These are phyloP conservation scores for Tylopilus vinaceipallidus DNA, from an alignment of 768 basidiomycete genomes.

Conservation along the genomic window DNA sequence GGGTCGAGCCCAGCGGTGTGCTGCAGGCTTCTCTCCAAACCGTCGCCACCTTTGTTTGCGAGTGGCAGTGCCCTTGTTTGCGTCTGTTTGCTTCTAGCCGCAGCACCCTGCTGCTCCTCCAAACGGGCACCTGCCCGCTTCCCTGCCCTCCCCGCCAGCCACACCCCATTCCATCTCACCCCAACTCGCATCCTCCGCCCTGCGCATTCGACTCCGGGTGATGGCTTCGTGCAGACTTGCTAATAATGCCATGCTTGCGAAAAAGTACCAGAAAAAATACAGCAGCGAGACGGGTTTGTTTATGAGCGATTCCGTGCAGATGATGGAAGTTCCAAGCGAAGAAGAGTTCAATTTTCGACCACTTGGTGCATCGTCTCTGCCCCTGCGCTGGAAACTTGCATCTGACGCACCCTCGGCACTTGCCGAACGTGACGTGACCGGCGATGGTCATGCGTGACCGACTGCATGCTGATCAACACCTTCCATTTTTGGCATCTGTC, in stretches of 20 bases:
- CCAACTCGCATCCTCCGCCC: not conserved
- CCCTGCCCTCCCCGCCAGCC: constrained; percentile 17
- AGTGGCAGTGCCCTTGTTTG: constrained; percentile 31
- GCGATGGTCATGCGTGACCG: constrained; percentile 9
- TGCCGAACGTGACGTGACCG: constrained; percentile 28
- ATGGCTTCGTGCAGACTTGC: not conserved
- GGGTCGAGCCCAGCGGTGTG: constrained; percentile 13
- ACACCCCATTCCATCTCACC: constrained; percentile 6
- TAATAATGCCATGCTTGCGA: not conserved
- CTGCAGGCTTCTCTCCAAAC: constrained; percentile 18
- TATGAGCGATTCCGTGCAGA: constrained; percentile 12
- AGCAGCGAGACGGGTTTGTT: not conserved
- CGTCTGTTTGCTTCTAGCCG: constrained; percentile 23
- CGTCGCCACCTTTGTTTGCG: constrained; percentile 32
- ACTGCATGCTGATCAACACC: constrained; percentile 15
- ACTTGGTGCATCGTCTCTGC: constrained; percentile 19
- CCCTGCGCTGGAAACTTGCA: constrained; percentile 22
- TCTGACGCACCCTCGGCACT: constrained; percentile 23
- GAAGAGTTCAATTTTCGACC: constrained; percentile 28
- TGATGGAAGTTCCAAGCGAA: constrained; percentile 36
- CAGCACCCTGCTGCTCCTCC: constrained; percentile 21
- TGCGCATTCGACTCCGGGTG: not conserved
- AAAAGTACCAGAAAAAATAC: constrained; percentile 11
- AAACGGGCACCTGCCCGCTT: constrained; percentile 26
- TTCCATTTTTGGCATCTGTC: constrained; percentile 24